Evolutionary conservation across 371 early-diverging fungal species (phyloP).

Genomic region (Choanephora cucurbitarum): DNA sequence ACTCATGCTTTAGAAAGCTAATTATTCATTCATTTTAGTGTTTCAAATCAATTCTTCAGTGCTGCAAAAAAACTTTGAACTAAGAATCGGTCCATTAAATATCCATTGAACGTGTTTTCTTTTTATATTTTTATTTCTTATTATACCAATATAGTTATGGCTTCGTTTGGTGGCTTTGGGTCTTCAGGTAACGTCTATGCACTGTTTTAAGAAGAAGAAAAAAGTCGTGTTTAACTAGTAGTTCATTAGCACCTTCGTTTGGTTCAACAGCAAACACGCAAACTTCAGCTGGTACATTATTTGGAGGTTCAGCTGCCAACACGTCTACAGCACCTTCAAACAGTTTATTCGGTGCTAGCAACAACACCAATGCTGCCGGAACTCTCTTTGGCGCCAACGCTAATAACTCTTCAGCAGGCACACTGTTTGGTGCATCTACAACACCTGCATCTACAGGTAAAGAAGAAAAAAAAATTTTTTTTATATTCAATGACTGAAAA

Average conservation of each 20-base stretch:
- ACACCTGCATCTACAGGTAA: too few relatives aligned
- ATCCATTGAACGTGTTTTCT: neutral
- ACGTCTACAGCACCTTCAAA: constrained; percentile 11
- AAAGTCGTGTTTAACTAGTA: neutral
- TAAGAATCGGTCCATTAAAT: too few relatives aligned
- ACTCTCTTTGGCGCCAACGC: constrained; percentile 22
- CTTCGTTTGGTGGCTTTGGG: constrained; percentile 7
- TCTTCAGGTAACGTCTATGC: constrained; percentile 8
- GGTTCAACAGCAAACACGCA: constrained; percentile 27
- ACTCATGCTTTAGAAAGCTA: too few relatives aligned
- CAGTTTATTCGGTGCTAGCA: constrained; percentile 14
- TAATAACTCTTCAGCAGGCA: constrained; percentile 34
- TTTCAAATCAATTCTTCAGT: too few relatives aligned
- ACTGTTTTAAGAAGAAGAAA: too few relatives aligned
- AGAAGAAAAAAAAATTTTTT: too few relatives aligned
- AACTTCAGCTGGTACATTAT: constrained; percentile 36
- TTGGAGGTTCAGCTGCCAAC: constrained; percentile 22
- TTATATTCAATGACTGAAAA: too few relatives aligned
- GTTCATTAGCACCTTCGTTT: constrained; percentile 12
- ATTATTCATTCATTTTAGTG: too few relatives aligned
- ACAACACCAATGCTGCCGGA: constrained; percentile 19
- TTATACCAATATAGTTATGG: neutral
- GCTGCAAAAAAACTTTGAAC: too few relatives aligned
- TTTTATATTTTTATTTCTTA: constrained; percentile 1
- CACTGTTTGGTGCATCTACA: constrained; percentile 41